These are phyloP conservation scores for Lasiodiplodia theobromae DNA, from an alignment of 2,329 filamentous ascomycete species.

Conservation along the genomic window DNA sequence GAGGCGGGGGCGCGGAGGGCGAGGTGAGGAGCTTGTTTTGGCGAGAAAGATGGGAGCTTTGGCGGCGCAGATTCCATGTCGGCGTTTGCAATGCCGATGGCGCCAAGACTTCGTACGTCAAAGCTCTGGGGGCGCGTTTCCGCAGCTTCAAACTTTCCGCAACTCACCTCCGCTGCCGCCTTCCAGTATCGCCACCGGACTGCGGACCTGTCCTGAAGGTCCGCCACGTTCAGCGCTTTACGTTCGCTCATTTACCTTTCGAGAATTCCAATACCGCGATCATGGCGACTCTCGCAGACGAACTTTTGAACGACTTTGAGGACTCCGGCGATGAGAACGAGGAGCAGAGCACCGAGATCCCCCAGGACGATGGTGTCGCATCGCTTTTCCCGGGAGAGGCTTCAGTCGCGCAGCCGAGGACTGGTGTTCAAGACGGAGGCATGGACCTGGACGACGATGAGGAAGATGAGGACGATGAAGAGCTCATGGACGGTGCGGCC, in stretches of 20 bases:
- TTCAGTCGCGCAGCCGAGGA: constrained; percentile 37
- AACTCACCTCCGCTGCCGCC: not conserved
- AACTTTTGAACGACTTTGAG: constrained; percentile 90
- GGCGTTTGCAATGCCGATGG: constrained; percentile 13
- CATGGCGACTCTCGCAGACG: constrained; percentile 89
- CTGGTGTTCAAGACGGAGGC: constrained; percentile 35
- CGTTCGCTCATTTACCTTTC: no score
- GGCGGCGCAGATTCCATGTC: constrained; percentile 19
- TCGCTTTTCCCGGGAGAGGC: constrained; percentile 23
- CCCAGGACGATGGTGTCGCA: constrained; percentile 42
- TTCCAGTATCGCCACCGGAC: not conserved
- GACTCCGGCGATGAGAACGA: constrained; percentile 82
- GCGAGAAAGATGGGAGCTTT: constrained; percentile 27
- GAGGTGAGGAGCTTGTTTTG: constrained; percentile 27
- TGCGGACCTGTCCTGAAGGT: not conserved
- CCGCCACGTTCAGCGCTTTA: no score
- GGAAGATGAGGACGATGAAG: constrained; percentile 68
- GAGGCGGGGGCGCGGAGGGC: not conserved
- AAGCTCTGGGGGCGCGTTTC: constrained; percentile 4
- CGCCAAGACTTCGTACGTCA: constrained; percentile 13
- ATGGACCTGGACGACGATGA: constrained; percentile 69
- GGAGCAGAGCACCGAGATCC: constrained; percentile 58
- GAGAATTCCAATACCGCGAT: constrained; percentile 8
- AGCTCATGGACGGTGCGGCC: constrained; percentile 57
- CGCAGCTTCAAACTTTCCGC: constrained; percentile 3